Evolutionary conservation across 306 rosid species (phyloP), one percentile per base, ranked within the genome.

Genomic region (Citrullus mucosospermus): DNA sequence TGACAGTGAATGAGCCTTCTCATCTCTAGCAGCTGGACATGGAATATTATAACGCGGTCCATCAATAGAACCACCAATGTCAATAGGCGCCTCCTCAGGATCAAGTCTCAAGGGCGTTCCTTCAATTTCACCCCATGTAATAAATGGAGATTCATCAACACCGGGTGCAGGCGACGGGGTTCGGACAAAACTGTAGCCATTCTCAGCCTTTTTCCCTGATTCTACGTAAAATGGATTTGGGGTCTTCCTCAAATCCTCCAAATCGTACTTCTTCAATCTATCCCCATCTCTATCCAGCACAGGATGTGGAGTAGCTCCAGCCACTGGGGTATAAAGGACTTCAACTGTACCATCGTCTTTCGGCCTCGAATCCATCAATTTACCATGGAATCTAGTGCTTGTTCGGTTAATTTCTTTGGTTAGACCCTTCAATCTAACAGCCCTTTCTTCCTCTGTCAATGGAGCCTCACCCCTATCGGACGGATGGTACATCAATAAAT

Each of bases 101-200:
- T 96, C 99, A 85, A 96, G 86, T 89, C 99, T 88, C 93, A 96
- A 28, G 0, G 99, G 99, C 0, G 99, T 90, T 67, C 97, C 98
- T 81, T 96, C 99, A 57, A 96, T 90, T 78, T 92, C 97, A 85
- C 99, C 99, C 99, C 97, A 96, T 8, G 99, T 96, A 53, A 93
- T 86, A 81, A 96, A 91, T 0, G 97, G 99, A 1, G 99, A 96
- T 60, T 89, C 98, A 82, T 87, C 96, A 61, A 80, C 92, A 4
- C 99, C 99, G 0, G 99, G 99, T 0, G 98, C 97, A 56, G 99
- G 99, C 0, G 99, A 96, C 0, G 99, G 99, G 2, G 98, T 92
- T 90, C 77, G 88, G 30, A 96, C 93, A 86, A 80, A 96, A 83
- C 90, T 87, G 85, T 88, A 96, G 34, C 98, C 99, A 86, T 92